Evolutionary conservation across 2,329 filamentous ascomycete species (phyloP), one percentile per base, ranked within the genome.

Genomic region (Lasiodiplodia theobromae): DNA sequence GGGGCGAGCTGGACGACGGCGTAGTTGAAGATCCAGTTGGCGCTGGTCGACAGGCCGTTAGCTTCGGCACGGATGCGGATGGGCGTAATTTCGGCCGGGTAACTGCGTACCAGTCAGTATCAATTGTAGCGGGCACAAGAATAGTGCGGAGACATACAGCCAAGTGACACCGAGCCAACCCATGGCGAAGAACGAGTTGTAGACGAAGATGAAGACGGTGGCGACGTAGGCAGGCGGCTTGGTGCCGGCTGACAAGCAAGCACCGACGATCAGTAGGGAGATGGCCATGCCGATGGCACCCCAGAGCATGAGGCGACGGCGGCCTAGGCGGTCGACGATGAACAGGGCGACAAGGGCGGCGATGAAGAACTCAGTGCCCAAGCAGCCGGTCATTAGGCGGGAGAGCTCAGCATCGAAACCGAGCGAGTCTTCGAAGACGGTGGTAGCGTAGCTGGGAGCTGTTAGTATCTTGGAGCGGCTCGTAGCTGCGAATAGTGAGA

Each of bases 111-210:
- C 4, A 7, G 80, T 38, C 4, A 23, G n/a, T 10, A 57, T 8
- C n/a, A 5, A 14, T 25, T 21, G 11, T 21, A 6, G 14, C n/a
- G 4, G 40, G 3, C 12, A 2, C 2, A 25, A n/a, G 4, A 3
- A 6, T 0, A 2, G 54, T 1, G 2, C 0, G 8, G 6, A 40
- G 8, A 54, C 52, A 34, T 34, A 57, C 6, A 70, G 71, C 76
- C 82, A 85, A 14, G 81, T 81, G 16, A 83, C 80, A 4, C 82
- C 84, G 49, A 84, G 81, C 81, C 76, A 83, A 7, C 83, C 83
- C 37, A 85, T 82, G 18, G 80, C 84, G 70, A 87, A 86, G 77
- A 85, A 86, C 51, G 85, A 79, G 72, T 86, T 86, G 76, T 85
- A 86, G 7, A 86, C 71, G 74, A 87, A 86, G 74, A 87, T 84